Percentiles rank a stretch among this genome's conserved stretches.
Conservation (phyloP, 2,329 filamentous ascomycete genomes). For the Penicillium sp. region DNA sequence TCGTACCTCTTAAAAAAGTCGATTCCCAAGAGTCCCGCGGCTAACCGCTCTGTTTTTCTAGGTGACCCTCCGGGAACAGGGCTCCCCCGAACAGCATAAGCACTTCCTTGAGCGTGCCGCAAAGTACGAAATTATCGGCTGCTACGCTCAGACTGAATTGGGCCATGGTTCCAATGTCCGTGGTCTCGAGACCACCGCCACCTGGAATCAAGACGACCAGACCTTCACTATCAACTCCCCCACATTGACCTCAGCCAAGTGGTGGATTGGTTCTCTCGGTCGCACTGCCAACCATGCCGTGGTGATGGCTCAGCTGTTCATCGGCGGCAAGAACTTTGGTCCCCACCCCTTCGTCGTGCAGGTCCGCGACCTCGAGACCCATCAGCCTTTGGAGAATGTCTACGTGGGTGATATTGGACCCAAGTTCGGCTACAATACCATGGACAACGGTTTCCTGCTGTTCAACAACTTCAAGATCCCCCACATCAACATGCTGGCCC, state of each 20-base stretch:
- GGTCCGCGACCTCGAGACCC: constrained; percentile 65
- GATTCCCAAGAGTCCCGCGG: not conserved
- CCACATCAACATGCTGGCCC: constrained; percentile 67
- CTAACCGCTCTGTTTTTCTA: constrained; percentile 26
- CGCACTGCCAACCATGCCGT: constrained; percentile 71
- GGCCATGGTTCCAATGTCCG: constrained; percentile 74
- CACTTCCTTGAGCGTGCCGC: constrained; percentile 65
- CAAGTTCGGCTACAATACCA: constrained; percentile 70
- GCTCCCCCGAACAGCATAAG: constrained; percentile 67
- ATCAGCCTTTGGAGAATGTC: constrained; percentile 63
- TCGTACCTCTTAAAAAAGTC: constrained; percentile 19
- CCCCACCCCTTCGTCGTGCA: constrained; percentile 76
- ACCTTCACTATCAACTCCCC: constrained; percentile 72
- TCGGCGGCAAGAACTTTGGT: constrained; percentile 64
- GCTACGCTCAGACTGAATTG: constrained; percentile 76
- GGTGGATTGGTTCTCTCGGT: constrained; percentile 79
- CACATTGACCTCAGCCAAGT: constrained; percentile 70
- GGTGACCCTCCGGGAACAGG: constrained; percentile 67
- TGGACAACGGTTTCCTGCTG: constrained; percentile 76
- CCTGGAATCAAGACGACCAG: constrained; percentile 68
- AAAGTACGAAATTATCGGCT: constrained; percentile 69
- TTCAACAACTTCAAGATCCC: constrained; percentile 73
- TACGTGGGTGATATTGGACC: constrained; percentile 77
- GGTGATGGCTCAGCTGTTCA: constrained; percentile 71
- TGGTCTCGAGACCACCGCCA: constrained; percentile 67